Evolutionary conservation across 2,329 filamentous ascomycete genomes (phyloP).

Genomic region (Aspergillus novofumigatus): DNA sequence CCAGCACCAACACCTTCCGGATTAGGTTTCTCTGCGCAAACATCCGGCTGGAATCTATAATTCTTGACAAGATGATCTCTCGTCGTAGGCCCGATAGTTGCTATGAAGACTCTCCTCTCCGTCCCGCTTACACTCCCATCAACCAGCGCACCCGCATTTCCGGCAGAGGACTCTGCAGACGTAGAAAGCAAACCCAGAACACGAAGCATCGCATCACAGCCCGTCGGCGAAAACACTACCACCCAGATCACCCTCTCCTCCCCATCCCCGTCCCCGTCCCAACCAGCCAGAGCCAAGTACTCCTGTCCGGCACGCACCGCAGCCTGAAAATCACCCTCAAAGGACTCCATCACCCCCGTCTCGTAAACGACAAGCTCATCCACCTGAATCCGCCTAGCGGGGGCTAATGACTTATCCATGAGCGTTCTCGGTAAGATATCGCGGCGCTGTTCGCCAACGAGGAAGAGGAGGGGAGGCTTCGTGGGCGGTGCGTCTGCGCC

Average conservation of each 20-base stretch:
- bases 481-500: constrained; percentile 43
- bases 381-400: constrained; percentile 57
- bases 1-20: constrained; percentile 71
- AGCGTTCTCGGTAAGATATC: constrained; percentile 86
- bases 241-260: constrained; percentile 29
- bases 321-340: constrained; percentile 61
- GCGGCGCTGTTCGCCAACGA: constrained; percentile 82
- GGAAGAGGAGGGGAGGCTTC: constrained; percentile 67
- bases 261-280: neutral
- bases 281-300: constrained; percentile 38
- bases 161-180: neutral
- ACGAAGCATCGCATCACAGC: constrained; percentile 58
- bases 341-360: constrained; percentile 76
- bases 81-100: constrained; percentile 92
- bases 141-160: neutral
- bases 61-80: constrained; percentile 60
- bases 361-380: constrained; percentile 82
- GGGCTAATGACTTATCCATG: constrained; percentile 53
- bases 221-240: constrained; percentile 57
- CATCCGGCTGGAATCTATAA: constrained; percentile 44
- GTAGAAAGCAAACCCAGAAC: constrained; percentile 40
- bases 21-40: constrained; percentile 75
- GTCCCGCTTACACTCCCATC: constrained; percentile 8
- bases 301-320: constrained; percentile 46
- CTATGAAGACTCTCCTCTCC: constrained; percentile 52